Evolutionary conservation across 441 rosid genomes (phyloP), one percentile per base, ranked within the genome.

Genomic region (Euphorbia schlechtendalii): DNA sequence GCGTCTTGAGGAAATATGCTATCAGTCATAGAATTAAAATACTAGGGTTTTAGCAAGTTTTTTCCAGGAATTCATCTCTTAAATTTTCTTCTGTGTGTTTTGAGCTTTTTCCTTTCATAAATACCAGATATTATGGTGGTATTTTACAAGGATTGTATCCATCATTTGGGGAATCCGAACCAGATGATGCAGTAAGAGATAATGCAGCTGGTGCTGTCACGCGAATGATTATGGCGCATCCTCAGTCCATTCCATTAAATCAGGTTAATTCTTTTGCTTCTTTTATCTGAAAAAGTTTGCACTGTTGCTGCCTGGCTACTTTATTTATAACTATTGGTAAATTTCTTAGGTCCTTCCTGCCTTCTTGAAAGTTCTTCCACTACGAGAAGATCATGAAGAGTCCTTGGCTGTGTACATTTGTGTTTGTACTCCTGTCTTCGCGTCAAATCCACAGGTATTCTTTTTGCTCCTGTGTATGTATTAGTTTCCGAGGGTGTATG

Each of bases 141-240:
- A 81, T 86, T 71, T 69, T 95, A 73, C 86, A 85, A 3, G 86
- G 82, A 63, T 89, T 95, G 48, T 77, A 71, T 78, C 97, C 92
- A 9, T 82, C 89, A 69, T 95, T 95, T 66, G 98, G 98, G 71
- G 98, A 89, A 27, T 77, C 95, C 52, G 99, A 95, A 73, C 91
- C 92, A 54, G 98, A 95, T 78, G 80, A 79, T 81, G 99, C 90
- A 8, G 99, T 95, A 57, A 80, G 96, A 73, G 99, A 95, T 78
- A 95, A 95, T 78, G 98, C 98, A 60, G 97, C 98, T 49, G 99
- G 99, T 80, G 99, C 98, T 13, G 83, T 89, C 61, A 97, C 99
- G 69, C 90, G 97, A 82, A 89, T 95, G 99, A 89, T 95, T 80
- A 77, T 86, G 84, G 90, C 78, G 74, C 84, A 92, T 62, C 97